Conservation (phyloP, 208 protist species). For the Porcisia deanei region DNA sequence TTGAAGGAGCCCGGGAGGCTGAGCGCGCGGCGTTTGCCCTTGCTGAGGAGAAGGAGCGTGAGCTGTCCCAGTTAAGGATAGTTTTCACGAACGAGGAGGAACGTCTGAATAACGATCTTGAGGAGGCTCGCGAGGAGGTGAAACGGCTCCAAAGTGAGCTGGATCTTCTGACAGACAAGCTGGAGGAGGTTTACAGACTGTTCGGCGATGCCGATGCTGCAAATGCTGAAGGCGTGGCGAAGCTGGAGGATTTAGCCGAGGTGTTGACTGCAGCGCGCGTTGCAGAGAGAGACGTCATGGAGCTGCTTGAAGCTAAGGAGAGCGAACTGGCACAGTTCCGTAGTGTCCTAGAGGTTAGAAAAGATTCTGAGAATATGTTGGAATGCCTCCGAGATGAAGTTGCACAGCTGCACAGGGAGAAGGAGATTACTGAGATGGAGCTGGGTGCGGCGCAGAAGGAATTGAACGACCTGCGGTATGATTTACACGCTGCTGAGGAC, state of each 20-base stretch:
- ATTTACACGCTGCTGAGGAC: slow-evolving; percentile 25
- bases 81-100: slow-evolving; percentile 29
- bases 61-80: slow-evolving; percentile 22
- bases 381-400: slow-evolving; percentile 23
- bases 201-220: slow-evolving; percentile 32
- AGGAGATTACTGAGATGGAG: slow-evolving; percentile 28
- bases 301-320: slow-evolving; percentile 34
- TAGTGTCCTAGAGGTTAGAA: slow-evolving; percentile 8
- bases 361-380: slow-evolving; percentile 14
- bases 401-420: slow-evolving; percentile 31
- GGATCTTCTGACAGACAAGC: slow-evolving; percentile 33
- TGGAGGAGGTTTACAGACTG: slow-evolving; percentile 38
- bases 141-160: slow-evolving; percentile 41
- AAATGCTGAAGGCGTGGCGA: slow-evolving; percentile 29
- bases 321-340: slow-evolving; percentile 33
- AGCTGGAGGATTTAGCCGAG: slow-evolving; percentile 39
- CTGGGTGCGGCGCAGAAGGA: slow-evolving; percentile 30
- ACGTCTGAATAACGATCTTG: slow-evolving; percentile 29
- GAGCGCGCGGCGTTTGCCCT: slow-evolving; percentile 18
- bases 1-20: slow-evolving; percentile 14
- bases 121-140: slow-evolving; percentile 20
- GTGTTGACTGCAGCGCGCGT: slow-evolving; percentile 24
- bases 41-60: slow-evolving; percentile 13
- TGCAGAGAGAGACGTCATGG: slow-evolving; percentile 30
- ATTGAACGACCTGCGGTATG: slow-evolving; percentile 9